Percentiles rank a stretch among this genome's conserved stretches.
These are phyloP conservation scores for Colletotrichum tofieldiae DNA, from an alignment of 2,329 filamentous ascomycete genomes.

Conservation along the genomic window DNA sequence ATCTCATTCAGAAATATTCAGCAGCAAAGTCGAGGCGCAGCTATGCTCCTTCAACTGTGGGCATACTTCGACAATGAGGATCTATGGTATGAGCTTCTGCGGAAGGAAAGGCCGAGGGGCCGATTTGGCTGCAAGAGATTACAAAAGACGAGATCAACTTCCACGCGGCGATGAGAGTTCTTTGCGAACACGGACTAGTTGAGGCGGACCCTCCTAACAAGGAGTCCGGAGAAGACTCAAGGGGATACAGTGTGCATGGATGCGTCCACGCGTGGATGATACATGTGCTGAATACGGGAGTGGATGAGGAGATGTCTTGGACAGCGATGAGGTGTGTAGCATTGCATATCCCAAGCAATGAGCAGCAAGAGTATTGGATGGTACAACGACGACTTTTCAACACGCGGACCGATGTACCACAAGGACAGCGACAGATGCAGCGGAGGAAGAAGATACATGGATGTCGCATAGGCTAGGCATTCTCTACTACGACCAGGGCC, in stretches of 20 bases:
- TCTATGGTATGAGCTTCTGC: slow-evolving; percentile 62
- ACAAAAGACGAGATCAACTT: slow-evolving; percentile 46
- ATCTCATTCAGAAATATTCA: slow-evolving; percentile 56
- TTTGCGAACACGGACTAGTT: slow-evolving; percentile 47
- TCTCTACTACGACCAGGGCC: too few relatives aligned
- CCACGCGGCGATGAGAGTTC: slow-evolving; percentile 47
- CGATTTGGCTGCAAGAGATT: slow-evolving; percentile 47
- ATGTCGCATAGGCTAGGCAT: too few relatives aligned
- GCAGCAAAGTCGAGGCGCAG: slow-evolving; percentile 48
- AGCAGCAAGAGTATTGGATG: too few relatives aligned
- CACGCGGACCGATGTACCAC: too few relatives aligned
- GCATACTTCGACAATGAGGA: slow-evolving; percentile 60
- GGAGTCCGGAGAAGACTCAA: slow-evolving; percentile 35
- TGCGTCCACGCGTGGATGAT: too few relatives aligned
- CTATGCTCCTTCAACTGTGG: slow-evolving; percentile 58
- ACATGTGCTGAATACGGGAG: too few relatives aligned
- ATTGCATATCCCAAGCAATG: too few relatives aligned
- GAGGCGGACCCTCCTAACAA: slow-evolving; percentile 10
- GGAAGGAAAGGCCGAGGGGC: slow-evolving; percentile 32
- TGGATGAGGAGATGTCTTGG: too few relatives aligned
- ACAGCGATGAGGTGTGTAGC: too few relatives aligned
- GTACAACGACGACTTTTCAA: too few relatives aligned
- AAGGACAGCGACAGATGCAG: too few relatives aligned
- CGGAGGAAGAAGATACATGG: too few relatives aligned
- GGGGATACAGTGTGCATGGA: slow-evolving; percentile 53